phyloP scores from a whole-genome alignment of 1,284 basidiomycete genomes.

The Leccinum fallax region DNA sequence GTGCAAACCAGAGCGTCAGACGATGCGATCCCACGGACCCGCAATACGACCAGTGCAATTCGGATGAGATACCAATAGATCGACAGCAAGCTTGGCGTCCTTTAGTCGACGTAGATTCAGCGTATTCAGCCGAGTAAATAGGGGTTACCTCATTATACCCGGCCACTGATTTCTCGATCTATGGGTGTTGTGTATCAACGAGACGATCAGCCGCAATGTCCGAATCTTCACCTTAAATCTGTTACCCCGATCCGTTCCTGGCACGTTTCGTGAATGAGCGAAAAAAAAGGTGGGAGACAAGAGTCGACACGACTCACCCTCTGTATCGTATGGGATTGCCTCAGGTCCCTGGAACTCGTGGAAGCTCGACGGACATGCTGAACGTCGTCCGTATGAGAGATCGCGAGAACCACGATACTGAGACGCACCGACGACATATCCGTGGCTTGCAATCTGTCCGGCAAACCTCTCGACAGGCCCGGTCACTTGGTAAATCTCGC shows the following conservation, averaged over 20 bases:
- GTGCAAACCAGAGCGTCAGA: not conserved
- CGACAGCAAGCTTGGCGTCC: slow-evolving; percentile 78
- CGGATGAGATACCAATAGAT: slow-evolving; percentile 68
- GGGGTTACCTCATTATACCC: slow-evolving; percentile 79
- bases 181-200: slow-evolving; percentile 10
- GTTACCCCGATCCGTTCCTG: slow-evolving; percentile 83
- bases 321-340: slow-evolving; percentile 81
- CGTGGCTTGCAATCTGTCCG: slow-evolving; percentile 89
- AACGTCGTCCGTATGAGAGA: slow-evolving; percentile 5
- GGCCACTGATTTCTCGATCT: slow-evolving; percentile 84
- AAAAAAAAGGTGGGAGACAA: not conserved
- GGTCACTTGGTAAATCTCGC: slow-evolving; percentile 87
- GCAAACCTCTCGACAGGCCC: slow-evolving; percentile 89
- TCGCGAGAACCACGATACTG: not conserved
- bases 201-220: slow-evolving; percentile 1
- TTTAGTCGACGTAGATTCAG: slow-evolving; percentile 30
- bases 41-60: slow-evolving; percentile 92
- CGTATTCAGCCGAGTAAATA: too few relatives aligned
- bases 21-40: slow-evolving; percentile 44
- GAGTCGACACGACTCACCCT: slow-evolving; percentile 50
- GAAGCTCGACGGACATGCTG: slow-evolving; percentile 81
- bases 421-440: slow-evolving; percentile 70
- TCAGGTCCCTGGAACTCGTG: slow-evolving; percentile 92
- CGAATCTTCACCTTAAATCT: slow-evolving; percentile 65
- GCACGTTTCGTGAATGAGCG: not conserved